Conservation (phyloP, 306 rosid genomes). For the Glycyrrhiza uralensis region DNA sequence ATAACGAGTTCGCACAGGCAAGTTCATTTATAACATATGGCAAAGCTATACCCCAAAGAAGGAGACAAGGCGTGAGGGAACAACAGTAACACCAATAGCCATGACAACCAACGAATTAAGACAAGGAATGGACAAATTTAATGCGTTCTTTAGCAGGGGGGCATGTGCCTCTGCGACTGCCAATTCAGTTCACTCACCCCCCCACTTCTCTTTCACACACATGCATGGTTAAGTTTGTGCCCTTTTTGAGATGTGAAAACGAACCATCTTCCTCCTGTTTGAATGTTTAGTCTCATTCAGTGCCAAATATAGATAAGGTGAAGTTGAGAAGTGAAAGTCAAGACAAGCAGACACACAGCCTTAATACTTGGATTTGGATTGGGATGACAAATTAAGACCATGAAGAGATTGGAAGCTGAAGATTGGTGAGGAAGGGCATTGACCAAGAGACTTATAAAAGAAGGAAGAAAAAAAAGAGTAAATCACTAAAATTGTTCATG, state of each 20-base stretch:
- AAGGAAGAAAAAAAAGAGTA: background rate
- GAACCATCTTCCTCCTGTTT: constrained; percentile 12
- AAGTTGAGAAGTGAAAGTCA: background rate
- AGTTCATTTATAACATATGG: constrained; percentile 12
- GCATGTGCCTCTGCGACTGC: constrained; percentile 40
- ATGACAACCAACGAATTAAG: constrained; percentile 13
- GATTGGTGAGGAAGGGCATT: background rate
- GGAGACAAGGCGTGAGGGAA: constrained; percentile 33
- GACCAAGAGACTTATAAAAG: constrained; percentile 11
- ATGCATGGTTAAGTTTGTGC: constrained; percentile 25
- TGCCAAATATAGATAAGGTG: background rate
- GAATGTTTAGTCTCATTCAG: constrained; percentile 14
- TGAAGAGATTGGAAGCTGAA: background rate
- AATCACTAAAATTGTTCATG: too few species aligned
- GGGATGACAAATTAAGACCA: background rate
- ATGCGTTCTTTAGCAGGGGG: background rate
- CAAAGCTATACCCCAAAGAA: constrained; percentile 8
- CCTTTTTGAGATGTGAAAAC: constrained; percentile 15
- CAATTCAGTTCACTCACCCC: background rate
- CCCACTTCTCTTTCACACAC: constrained; percentile 11
- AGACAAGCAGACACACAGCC: background rate
- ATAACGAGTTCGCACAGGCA: background rate
- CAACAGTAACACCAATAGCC: constrained; percentile 27
- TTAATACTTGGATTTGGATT: constrained; percentile 24
- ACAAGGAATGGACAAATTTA: constrained; percentile 29